A percentile compares a stretch with the other conserved stretches of the same genome.
These are phyloP conservation scores for Coemansia sp. DNA, from an alignment of 192 early-diverging fungal species.

Conservation along the genomic window DNA sequence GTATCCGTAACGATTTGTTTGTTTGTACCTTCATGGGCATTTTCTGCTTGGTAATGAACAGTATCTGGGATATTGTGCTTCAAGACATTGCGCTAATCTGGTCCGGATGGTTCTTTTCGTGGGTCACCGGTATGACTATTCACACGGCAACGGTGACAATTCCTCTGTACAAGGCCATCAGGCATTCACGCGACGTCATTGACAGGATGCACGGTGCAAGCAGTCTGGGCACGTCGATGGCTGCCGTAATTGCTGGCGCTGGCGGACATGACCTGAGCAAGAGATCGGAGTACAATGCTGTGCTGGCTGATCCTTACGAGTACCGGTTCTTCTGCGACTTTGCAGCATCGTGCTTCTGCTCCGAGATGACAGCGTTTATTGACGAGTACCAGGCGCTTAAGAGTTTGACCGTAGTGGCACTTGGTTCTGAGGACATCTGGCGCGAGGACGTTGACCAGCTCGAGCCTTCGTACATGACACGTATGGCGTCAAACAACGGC, in stretches of 20 bases:
- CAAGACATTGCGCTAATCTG: slow-evolving; percentile 12
- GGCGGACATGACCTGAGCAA: slow-evolving; percentile 22
- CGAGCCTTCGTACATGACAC: slow-evolving; percentile 24
- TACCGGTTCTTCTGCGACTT: slow-evolving; percentile 50
- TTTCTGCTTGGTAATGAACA: slow-evolving; percentile 15
- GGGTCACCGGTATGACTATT: slow-evolving; percentile 21
- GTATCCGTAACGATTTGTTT: slow-evolving; percentile 42
- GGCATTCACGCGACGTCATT: slow-evolving; percentile 39
- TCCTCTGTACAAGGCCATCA: slow-evolving; percentile 30
- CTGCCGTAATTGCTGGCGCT: slow-evolving; percentile 28
- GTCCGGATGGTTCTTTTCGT: slow-evolving; percentile 46
- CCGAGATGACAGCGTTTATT: slow-evolving; percentile 45
- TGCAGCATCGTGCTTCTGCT: slow-evolving; percentile 52
- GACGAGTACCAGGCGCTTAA: slow-evolving; percentile 51
- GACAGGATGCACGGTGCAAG: slow-evolving; percentile 35
- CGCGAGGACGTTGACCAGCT: slow-evolving; percentile 34
- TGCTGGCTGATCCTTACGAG: slow-evolving; percentile 39
- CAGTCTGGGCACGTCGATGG: slow-evolving; percentile 24
- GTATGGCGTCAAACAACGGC: slow-evolving; percentile 19
- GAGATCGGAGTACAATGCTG: slow-evolving; percentile 38
- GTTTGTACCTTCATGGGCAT: slow-evolving; percentile 23
- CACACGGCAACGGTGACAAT: slow-evolving; percentile 28
- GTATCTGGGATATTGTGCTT: slow-evolving; percentile 34
- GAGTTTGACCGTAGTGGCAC: slow-evolving; percentile 23
- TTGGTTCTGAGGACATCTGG: slow-evolving; percentile 42